Base-by-base conservation (phyloP, 768 basidiomycete species). In the Plicaturopsis crispa region DNA sequence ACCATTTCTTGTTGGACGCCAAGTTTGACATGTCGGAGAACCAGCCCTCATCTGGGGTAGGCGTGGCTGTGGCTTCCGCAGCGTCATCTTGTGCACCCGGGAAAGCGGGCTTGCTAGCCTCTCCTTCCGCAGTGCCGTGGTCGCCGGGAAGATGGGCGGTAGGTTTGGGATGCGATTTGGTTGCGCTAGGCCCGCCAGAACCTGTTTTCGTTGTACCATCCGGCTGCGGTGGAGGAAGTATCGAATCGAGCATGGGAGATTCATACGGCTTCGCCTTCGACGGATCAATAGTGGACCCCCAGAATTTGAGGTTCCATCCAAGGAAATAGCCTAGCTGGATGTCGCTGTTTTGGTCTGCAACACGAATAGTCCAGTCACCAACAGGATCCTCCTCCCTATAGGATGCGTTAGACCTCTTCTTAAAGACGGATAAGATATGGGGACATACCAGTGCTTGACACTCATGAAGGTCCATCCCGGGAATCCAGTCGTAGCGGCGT, bases 381-480 rank as follows among this genome's bases (percentile, higher is more conserved):
- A 88, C 56, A 1, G 92, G 86, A 57, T 87, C 69, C 62, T 99
- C 96, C 26, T 86, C 92, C 94, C 94, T 97, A 36, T 16, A 28
- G 1, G 20, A 42, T 62, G 24, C 24, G 24, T 37, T 30, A 20
- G 38, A 19, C 36, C 14, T 4, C 18, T 5, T 11, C 24, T 42
- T n/a, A 33, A 14, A 34, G 26, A 41, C 8, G 17, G 47, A 24
- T 41, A 26, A 22, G 13, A 11, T 16, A 23, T 6, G 8, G 6
- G 33, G 12, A 61, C 78, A 57, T 41, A 93, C 94, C 96, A 99
- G 53, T 99, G 96, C 60, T 99, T 99, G 40, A 98, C 75, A 22
- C 79, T 78, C 92, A 97, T 98, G 57, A 99, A 99, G n/a, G 73
- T 82, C 96, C 96, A 99, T 1, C 89, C 93, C n/a, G 77, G 76